Percentiles rank a stretch among this genome's conserved stretches.
These are phyloP conservation scores for Tolypocladium capitatum DNA, from an alignment of 2,329 filamentous ascomycete genomes.

Conservation along the genomic window DNA sequence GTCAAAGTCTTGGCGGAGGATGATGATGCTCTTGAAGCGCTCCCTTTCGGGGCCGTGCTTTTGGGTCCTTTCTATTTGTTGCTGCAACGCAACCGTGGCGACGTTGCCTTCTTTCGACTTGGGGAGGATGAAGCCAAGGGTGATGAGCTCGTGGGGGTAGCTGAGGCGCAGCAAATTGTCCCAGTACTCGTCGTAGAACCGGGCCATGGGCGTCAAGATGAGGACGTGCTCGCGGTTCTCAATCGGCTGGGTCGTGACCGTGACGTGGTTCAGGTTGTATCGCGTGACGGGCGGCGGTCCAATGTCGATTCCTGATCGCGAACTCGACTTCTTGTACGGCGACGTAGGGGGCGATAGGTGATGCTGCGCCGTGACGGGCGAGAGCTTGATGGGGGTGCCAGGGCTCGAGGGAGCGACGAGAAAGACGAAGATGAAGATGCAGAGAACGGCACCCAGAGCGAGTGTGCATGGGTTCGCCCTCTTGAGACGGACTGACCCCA, in stretches of 20 bases:
- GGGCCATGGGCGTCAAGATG: conserved; percentile 81
- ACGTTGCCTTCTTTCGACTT: conserved; percentile 86
- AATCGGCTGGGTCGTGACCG: conserved; percentile 62
- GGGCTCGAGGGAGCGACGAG: conserved; percentile 40
- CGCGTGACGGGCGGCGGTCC: conserved; percentile 72
- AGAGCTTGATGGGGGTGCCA: conserved; percentile 28
- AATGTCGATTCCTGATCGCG: conserved; percentile 15
- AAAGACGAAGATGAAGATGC: conserved; percentile 58
- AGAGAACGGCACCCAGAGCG: conserved; percentile 56
- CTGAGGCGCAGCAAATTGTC: conserved; percentile 71
- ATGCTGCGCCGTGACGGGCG: conserved; percentile 32
- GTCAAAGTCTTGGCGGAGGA: conserved; percentile 90
- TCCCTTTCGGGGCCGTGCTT: conserved; percentile 59
- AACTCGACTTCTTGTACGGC: conserved; percentile 27
- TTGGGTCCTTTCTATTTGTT: conserved; percentile 75
- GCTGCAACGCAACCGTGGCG: conserved; percentile 71
- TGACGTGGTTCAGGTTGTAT: conserved; percentile 93
- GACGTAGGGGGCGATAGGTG: conserved; percentile 30
- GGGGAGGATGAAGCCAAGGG: conserved; percentile 88
- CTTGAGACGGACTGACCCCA: conserved; percentile 59
- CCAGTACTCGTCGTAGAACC: conserved; percentile 94
- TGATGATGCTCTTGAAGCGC: conserved; percentile 86
- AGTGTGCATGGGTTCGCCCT: conserved; percentile 68
- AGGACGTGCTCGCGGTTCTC: conserved; percentile 75
- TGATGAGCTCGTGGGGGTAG: conserved; percentile 92